These are phyloP conservation scores for Perilla frutescens DNA, from an alignment of 257 asterid genomes.

Conservation along the genomic window DNA sequence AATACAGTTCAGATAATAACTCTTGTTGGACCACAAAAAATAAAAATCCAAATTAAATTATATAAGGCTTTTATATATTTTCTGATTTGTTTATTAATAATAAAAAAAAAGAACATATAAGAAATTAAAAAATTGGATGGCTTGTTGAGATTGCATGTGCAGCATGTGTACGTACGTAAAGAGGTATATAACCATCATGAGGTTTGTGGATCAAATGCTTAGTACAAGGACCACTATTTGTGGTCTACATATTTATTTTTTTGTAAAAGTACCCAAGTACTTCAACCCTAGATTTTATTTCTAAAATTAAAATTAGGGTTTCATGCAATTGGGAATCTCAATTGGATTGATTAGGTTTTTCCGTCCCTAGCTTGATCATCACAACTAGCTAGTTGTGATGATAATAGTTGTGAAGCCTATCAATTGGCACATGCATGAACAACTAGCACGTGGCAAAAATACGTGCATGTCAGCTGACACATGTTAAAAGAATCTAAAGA, in stretches of 20 bases:
- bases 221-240: constrained; percentile 46
- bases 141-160: constrained; percentile 50
- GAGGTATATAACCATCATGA: constrained; percentile 33
- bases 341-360: constrained; percentile 21
- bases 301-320: constrained; percentile 22
- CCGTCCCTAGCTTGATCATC: background rate
- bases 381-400: too few species aligned
- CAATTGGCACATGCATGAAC: too few species aligned
- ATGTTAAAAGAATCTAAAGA: too few species aligned
- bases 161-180: constrained; percentile 47
- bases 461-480: too few species aligned
- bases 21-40: constrained; percentile 28
- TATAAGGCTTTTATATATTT: background rate
- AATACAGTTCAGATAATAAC: constrained; percentile 27
- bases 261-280: constrained; percentile 2
- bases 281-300: constrained; percentile 21
- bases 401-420: too few species aligned
- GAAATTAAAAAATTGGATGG: constrained; percentile 26
- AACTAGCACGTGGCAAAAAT: too few species aligned
- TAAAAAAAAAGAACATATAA: too few species aligned
- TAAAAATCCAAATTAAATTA: background rate
- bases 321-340: background rate
- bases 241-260: constrained; percentile 25
- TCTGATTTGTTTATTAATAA: too few species aligned
- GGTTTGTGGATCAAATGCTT: constrained; percentile 37